Evolutionary conservation across 2,329 filamentous ascomycete species (phyloP), one percentile per base, ranked within the genome.

Genomic region (Ophiostoma novo-ulmi): DNA sequence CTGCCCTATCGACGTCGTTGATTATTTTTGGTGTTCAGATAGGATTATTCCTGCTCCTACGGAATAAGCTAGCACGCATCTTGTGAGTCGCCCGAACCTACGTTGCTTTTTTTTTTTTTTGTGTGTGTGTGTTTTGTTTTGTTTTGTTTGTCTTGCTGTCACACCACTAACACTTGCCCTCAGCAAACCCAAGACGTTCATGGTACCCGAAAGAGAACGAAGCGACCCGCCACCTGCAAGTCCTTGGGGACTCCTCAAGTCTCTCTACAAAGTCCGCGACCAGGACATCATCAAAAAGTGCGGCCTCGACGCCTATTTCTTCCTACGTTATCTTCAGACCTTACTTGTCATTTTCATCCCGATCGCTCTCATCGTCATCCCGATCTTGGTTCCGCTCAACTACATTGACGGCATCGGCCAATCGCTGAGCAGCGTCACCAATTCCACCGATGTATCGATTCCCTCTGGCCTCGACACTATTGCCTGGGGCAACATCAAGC

Each of bases 301-400:
- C 75, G 95, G 95, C 22, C 86, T 99, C 11, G 95, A 99, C 78
- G 93, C 94, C 76, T 99, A 97, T 81, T 97, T 98, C 82, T 99
- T 99, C 79, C 85, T 99, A 0, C 91, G 96, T 73, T 99, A 97
- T 77, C 86, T 88, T 17, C 86, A 86, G 74, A 86, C 77, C 79
- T 87, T 98, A 5, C 85, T 98, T 63, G 89, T 97, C 77, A 97
- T 99, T 73, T 98, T 99, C 78, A 81, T 97, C 55, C 93, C 95
- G 1, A 88, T 97, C 71, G 88, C 91, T 14, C 75, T 87, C 36
- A 77, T 97, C 68, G 89, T 97, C 38, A 83, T 97, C 70, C 95
- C 95, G 0, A 90, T 97, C 35, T 82, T 99, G 63, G 81, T 98
- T 2, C 94, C 95, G 0, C 79, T 99, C 73, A 99, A 99, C 77